Percentiles rank a stretch among this genome's conserved stretches.
Evolutionary conservation across 345 rosid species (phyloP).

Genomic region (Balakata baccata): DNA sequence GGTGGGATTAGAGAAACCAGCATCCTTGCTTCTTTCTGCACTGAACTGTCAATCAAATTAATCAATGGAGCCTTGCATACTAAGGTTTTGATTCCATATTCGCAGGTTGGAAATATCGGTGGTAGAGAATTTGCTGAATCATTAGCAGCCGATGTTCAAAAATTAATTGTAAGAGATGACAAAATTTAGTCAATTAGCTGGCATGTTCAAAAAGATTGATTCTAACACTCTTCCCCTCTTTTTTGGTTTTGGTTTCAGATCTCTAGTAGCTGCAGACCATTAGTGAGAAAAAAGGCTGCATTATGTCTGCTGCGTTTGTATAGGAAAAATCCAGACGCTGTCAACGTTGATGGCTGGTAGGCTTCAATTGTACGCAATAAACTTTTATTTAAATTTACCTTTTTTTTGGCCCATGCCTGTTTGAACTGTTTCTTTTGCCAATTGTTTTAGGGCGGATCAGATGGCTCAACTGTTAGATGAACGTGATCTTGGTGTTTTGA

Average conservation of each 20-base stretch:
- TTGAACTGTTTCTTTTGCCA: slow-evolving; percentile 20
- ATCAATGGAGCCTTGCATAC: neutral
- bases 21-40: neutral
- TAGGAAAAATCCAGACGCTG: slow-evolving; percentile 93
- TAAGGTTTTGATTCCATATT: slow-evolving; percentile 13
- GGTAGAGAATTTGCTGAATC: slow-evolving; percentile 99
- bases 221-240: neutral
- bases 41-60: neutral
- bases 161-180: slow-evolving; percentile 71
- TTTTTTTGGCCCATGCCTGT: slow-evolving; percentile 5
- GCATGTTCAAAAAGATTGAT: slow-evolving; percentile 14
- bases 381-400: neutral
- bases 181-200: slow-evolving; percentile 10
- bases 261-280: slow-evolving; percentile 98
- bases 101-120: slow-evolving; percentile 97
- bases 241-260: slow-evolving; percentile 48
- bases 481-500: slow-evolving; percentile 99
- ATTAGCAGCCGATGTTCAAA: slow-evolving; percentile 97
- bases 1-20: neutral
- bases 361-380: slow-evolving; percentile 18
- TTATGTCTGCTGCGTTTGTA: slow-evolving; percentile 91
- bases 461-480: slow-evolving; percentile 99
- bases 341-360: slow-evolving; percentile 95
- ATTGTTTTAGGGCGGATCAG: slow-evolving; percentile 76
- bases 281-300: slow-evolving; percentile 95